phyloP scores from a whole-genome alignment of 2,329 filamentous ascomycete species.

The Colletotrichum siamense region DNA sequence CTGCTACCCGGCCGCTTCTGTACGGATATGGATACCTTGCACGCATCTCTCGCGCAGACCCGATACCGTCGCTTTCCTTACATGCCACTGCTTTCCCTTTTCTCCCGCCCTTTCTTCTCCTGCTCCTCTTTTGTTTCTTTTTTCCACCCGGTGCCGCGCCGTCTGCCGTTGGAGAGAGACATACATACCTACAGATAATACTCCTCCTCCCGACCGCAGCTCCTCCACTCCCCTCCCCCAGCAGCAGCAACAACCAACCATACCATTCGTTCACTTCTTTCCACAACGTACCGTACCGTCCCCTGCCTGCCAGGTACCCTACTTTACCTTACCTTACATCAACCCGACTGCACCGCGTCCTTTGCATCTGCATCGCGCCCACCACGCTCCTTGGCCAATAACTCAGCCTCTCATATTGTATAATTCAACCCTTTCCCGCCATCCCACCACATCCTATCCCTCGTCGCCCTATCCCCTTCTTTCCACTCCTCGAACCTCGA shows the following conservation, averaged over 20 bases:
- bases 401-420: neutral
- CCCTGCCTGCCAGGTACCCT: neutral
- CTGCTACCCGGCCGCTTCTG: neutral
- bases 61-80: neutral
- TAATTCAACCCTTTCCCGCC: neutral
- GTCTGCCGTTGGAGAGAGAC: neutral
- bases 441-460: neutral
- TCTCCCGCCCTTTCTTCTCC: neutral
- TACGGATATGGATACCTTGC: neutral
- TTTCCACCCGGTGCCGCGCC: neutral
- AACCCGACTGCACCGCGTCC: neutral
- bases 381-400: neutral
- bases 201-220: neutral
- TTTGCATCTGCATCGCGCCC: neutral
- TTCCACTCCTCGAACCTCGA: neutral
- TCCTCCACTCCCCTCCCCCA: neutral
- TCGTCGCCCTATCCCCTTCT: neutral
- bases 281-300: neutral
- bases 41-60: neutral
- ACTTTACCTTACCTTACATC: neutral
- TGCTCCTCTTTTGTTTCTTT: neutral
- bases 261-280: neutral
- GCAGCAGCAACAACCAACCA: neutral
- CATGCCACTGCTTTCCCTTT: constrained; percentile 19
- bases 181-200: neutral